phyloP scores from a whole-genome alignment of 2,329 filamentous ascomycete genomes.

The Corinectria fuckeliana region DNA sequence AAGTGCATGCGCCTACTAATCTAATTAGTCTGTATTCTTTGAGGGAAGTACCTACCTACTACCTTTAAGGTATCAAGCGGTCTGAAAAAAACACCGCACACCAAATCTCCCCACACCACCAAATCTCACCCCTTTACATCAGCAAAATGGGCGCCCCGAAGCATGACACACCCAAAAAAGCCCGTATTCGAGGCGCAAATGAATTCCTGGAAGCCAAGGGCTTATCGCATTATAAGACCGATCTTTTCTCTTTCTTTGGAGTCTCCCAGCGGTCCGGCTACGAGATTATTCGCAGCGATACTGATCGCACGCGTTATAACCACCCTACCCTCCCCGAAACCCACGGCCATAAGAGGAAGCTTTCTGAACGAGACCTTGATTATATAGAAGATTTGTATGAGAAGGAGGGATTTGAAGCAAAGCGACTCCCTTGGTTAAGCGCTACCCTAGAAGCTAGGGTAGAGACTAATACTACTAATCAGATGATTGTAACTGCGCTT shows the following conservation, averaged over 20 bases:
- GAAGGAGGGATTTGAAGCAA: background rate
- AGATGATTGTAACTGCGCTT: background rate
- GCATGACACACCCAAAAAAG: background rate
- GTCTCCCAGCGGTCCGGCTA: background rate
- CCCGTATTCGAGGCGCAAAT: background rate
- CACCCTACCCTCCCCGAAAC: no score
- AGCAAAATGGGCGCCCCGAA: background rate
- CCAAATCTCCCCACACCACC: background rate
- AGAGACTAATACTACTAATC: background rate
- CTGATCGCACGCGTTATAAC: background rate
- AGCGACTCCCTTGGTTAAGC: background rate
- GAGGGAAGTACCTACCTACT: no score
- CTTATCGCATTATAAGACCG: background rate
- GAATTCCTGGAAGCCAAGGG: background rate
- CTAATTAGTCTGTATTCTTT: no score
- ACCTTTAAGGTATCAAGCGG: no score
- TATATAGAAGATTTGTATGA: background rate
- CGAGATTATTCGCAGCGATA: background rate
- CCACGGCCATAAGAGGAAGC: background rate
- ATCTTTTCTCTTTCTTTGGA: background rate
- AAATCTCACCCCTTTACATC: background rate
- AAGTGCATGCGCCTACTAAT: no score
- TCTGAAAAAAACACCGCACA: no score
- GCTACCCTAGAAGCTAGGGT: background rate
- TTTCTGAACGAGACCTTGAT: background rate